Conservation (phyloP, 306 rosid species). For the Prunus armeniaca region DNA sequence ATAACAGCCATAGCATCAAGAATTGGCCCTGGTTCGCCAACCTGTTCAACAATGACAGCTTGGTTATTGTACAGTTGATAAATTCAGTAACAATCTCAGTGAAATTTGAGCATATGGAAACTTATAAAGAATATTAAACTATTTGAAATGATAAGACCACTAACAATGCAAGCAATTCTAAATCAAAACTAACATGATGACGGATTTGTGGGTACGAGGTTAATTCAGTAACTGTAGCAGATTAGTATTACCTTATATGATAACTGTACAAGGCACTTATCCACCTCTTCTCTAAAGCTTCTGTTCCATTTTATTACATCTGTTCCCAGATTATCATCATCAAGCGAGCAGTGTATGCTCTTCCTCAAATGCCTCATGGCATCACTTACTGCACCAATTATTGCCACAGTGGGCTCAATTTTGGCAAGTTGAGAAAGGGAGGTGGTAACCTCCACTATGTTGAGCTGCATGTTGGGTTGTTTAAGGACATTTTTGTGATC, state of each 20-base stretch:
- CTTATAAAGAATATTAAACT: background rate
- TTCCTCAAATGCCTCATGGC: slow-evolving; percentile 86
- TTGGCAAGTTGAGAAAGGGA: slow-evolving; percentile 68
- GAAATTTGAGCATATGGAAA: background rate
- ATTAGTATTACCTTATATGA: slow-evolving; percentile 61
- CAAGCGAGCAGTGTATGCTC: slow-evolving; percentile 67
- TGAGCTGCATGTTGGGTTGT: slow-evolving; percentile 74
- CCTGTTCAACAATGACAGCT: slow-evolving; percentile 52
- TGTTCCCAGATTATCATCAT: slow-evolving; percentile 46
- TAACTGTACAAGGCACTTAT: slow-evolving; percentile 77
- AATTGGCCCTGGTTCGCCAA: slow-evolving; percentile 84
- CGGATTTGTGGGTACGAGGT: background rate
- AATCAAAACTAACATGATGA: slow-evolving; percentile 10
- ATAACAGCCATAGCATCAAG: slow-evolving; percentile 85
- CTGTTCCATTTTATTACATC: slow-evolving; percentile 63
- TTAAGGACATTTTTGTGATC: slow-evolving; percentile 84
- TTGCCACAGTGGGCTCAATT: slow-evolving; percentile 70
- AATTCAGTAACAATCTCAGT: slow-evolving; percentile 6
- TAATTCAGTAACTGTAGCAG: background rate
- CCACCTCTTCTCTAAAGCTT: slow-evolving; percentile 69
- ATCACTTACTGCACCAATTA: slow-evolving; percentile 72
- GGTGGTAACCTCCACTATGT: slow-evolving; percentile 74
- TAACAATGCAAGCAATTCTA: slow-evolving; percentile 12
- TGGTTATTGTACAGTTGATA: slow-evolving; percentile 11
- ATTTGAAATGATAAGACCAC: slow-evolving; percentile 10